Evolutionary conservation across 768 basidiomycete genomes (phyloP), one percentile per base, ranked within the genome.

Genomic region (Calocybe gangraenosa): DNA sequence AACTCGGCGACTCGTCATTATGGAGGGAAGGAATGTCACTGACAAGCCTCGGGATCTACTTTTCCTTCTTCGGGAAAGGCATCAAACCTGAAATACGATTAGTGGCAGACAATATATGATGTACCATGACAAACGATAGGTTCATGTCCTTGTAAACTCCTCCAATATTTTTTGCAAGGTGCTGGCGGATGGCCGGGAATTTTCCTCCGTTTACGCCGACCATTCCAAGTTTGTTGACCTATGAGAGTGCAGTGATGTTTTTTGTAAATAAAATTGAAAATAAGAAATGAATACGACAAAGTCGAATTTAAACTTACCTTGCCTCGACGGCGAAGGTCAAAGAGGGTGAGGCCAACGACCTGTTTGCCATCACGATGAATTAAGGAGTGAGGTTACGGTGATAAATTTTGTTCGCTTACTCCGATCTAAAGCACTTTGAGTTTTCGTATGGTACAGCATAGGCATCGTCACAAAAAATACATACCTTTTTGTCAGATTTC

Each of bases 401-500:
- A 39, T n/a, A 13, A 37, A 40, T 40, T n/a, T n/a, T n/a, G n/a
- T n/a, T n/a, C n/a, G n/a, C 81, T 49, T 64, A 86, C 85, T 42
- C 86, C 84, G 56, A 87, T 86, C 85, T 87, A 50, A 8, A n/a
- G 32, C 10, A 51, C 30, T 37, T 36, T 32, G 20, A 31, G 25
- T 20, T 23, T 21, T 31, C 46, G 40, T 28, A 48, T 40, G 17
- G 17, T 22, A 28, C 36, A 17, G 21, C 13, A 10, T 15, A 34
- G 30, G 18, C 33, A n/a, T n/a, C n/a, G n/a, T n/a, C n/a, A n/a
- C 20, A 20, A 10, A 19, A 23, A 8, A 21, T 10, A 46, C 69
- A 44, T 46, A 87, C 90, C 76, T 92, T 96, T 69, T 95, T 95
- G 69, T 95, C 93, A 4, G 92, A 94, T 59, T 84, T 90, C 13